These are phyloP conservation scores for Solanum tarapatanum DNA, from an alignment of 257 asterid species.

Conservation along the genomic window DNA sequence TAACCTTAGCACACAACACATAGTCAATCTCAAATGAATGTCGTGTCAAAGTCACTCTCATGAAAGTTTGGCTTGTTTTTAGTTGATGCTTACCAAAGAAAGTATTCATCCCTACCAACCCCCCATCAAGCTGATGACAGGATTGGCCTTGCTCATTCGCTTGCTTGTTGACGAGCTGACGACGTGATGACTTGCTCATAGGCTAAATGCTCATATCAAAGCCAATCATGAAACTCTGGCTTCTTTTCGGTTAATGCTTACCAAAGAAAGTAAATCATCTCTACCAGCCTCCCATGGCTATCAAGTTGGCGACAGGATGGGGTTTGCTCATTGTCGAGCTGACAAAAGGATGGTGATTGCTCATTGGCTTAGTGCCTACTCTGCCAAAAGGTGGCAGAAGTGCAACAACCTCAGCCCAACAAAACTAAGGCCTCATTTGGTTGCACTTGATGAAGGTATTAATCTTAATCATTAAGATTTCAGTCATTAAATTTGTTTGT, in stretches of 20 bases:
- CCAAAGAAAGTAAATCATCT: not conserved
- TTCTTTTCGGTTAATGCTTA: not conserved
- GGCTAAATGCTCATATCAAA: not conserved
- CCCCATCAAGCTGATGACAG: not conserved
- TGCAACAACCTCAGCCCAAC: not conserved
- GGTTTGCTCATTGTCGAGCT: not conserved
- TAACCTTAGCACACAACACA: not conserved
- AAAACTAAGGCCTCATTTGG: not conserved
- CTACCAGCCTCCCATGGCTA: not conserved
- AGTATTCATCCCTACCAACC: not conserved
- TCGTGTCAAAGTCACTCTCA: not conserved
- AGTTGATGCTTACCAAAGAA: not conserved
- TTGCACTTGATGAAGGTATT: not conserved
- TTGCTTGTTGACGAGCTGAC: not conserved
- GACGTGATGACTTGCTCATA: not conserved
- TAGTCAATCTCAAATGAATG: not conserved
- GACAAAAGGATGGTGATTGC: not conserved
- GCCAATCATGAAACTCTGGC: not conserved
- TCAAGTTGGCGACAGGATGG: not conserved
- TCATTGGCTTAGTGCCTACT: not conserved
- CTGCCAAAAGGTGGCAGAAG: not conserved
- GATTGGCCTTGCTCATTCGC: not conserved
- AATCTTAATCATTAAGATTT: not conserved
- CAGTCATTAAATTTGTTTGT: not conserved
- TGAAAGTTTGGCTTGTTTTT: not conserved